Percentiles rank a stretch among this genome's conserved stretches.
phyloP scores from a whole-genome alignment of 768 basidiomycete genomes.

The Boletus eberwhitei region DNA sequence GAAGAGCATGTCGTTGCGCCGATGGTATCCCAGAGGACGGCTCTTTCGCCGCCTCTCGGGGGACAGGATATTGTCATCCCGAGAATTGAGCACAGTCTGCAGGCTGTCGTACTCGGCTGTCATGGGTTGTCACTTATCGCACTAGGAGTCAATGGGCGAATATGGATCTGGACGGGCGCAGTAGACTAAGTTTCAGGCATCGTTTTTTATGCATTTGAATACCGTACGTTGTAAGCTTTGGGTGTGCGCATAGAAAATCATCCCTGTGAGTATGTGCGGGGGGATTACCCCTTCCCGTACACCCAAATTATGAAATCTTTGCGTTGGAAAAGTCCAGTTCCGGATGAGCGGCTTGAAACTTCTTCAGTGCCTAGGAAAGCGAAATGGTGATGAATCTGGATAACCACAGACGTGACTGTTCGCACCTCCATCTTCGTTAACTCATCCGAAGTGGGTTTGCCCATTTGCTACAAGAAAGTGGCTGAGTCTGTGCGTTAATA shows the following conservation, averaged over 20 bases:
- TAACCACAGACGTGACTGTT: background rate
- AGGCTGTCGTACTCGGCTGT: constrained; percentile 42
- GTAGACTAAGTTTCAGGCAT: constrained; percentile 7
- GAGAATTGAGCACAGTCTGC: constrained; percentile 24
- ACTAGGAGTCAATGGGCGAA: constrained; percentile 17
- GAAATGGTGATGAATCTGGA: background rate
- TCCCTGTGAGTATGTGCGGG: background rate
- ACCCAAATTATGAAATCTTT: constrained; percentile 63
- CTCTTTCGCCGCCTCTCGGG: constrained; percentile 16
- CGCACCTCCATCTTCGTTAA: constrained; percentile 86
- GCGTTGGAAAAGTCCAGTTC: constrained; percentile 94
- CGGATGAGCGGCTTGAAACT: constrained; percentile 87
- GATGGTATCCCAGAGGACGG: background rate
- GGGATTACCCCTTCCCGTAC: background rate
- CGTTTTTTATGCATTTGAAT: background rate
- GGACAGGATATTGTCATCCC: constrained; percentile 25
- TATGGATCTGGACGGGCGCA: constrained; percentile 28
- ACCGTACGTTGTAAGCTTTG: background rate
- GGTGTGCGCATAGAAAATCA: background rate
- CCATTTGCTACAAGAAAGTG: constrained; percentile 66
- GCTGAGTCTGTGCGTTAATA: background rate
- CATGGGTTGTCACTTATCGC: constrained; percentile 34
- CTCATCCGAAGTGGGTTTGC: constrained; percentile 94
- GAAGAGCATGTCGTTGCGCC: constrained; percentile 11
- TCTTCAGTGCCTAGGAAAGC: constrained; percentile 64